Percentiles rank a stretch among this genome's conserved stretches.
Conservation (phyloP, 1,284 basidiomycete genomes). For the Moesziomyces sp. region DNA sequence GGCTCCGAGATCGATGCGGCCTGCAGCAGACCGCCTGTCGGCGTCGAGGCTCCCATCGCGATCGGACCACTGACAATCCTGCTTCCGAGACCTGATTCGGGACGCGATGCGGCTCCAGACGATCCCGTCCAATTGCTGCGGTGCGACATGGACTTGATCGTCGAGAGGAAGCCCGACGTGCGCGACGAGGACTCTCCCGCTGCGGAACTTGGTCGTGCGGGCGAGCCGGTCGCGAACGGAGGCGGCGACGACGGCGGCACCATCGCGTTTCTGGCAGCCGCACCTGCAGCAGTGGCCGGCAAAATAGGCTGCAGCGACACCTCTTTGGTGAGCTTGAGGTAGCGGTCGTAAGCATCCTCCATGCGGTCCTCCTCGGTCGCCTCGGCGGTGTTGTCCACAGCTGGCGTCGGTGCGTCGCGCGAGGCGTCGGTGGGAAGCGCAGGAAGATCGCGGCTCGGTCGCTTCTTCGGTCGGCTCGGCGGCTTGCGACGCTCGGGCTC, state of each 20-base stretch:
- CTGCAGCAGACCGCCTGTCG: slow-evolving; percentile 10
- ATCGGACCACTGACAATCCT: slow-evolving; percentile 43
- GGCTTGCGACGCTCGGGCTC: slow-evolving; percentile 44
- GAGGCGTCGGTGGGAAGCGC: slow-evolving; percentile 17
- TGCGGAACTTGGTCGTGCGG: slow-evolving; percentile 18
- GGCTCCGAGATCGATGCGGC: slow-evolving; percentile 21
- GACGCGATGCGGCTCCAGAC: slow-evolving; percentile 3
- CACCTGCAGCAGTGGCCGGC: slow-evolving; percentile 23
- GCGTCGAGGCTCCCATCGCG: slow-evolving; percentile 13
- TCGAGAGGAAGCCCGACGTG: slow-evolving; percentile 58
- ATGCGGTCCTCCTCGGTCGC: slow-evolving; percentile 68
- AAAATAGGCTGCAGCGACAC: slow-evolving; percentile 46
- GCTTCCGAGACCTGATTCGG: slow-evolving; percentile 14
- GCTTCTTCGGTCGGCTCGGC: slow-evolving; percentile 26
- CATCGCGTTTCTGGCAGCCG: slow-evolving; percentile 5
- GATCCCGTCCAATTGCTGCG: slow-evolving; percentile 28
- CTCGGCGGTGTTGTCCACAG: neutral
- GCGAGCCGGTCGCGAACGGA: slow-evolving; percentile 17
- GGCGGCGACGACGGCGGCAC: slow-evolving; percentile 20
- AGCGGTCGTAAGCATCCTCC: slow-evolving; percentile 90
- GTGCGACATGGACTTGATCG: slow-evolving; percentile 57
- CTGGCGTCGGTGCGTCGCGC: neutral
- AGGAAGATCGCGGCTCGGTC: slow-evolving; percentile 47
- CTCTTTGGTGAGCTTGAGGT: slow-evolving; percentile 71
- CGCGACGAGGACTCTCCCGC: slow-evolving; percentile 20